Evolutionary conservation across 768 basidiomycete species (phyloP).

Genomic region (Panus rudis): DNA sequence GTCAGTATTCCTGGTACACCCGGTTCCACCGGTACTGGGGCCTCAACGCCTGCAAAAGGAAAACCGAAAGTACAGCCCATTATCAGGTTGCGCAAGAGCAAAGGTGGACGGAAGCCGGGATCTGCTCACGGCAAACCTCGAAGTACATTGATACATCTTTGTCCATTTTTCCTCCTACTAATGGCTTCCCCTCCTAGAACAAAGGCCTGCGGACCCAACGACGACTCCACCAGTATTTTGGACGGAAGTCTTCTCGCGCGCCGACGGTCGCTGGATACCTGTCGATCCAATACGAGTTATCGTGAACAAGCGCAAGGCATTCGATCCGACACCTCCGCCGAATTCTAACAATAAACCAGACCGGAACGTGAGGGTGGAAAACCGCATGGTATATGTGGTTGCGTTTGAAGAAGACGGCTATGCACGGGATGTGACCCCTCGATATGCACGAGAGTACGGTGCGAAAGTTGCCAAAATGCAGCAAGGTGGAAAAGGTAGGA

Average conservation of each 20-base stretch:
- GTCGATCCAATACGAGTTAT: constrained; percentile 82
- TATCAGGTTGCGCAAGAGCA: constrained; percentile 53
- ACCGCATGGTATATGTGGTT: constrained; percentile 89
- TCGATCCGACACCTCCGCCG: constrained; percentile 55
- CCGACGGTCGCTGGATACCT: constrained; percentile 87
- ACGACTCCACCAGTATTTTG: constrained; percentile 84
- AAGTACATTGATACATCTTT: constrained; percentile 4
- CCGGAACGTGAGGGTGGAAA: constrained; percentile 40
- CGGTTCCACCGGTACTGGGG: constrained; percentile 15
- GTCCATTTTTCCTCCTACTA: background rate
- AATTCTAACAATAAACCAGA: constrained; percentile 13
- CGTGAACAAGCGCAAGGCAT: constrained; percentile 74
- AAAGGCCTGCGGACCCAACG: constrained; percentile 42
- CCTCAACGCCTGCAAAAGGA: constrained; percentile 39
- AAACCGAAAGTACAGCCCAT: constrained; percentile 49
- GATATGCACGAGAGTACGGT: constrained; percentile 79
- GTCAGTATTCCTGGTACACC: constrained; percentile 19
- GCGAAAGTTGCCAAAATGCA: constrained; percentile 79
- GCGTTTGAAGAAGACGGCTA: constrained; percentile 94
- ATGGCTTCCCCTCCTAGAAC: constrained; percentile 9
- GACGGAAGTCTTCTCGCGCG: constrained; percentile 94
- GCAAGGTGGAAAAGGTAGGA: constrained; percentile 57
- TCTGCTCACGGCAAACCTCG: constrained; percentile 10
- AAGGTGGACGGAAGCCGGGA: constrained; percentile 36
- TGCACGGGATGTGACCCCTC: constrained; percentile 83